A percentile compares a stretch with the other conserved stretches of the same genome.
phyloP scores from a whole-genome alignment of 2,329 filamentous ascomycete genomes.

The Paramyrothecium roridum region DNA sequence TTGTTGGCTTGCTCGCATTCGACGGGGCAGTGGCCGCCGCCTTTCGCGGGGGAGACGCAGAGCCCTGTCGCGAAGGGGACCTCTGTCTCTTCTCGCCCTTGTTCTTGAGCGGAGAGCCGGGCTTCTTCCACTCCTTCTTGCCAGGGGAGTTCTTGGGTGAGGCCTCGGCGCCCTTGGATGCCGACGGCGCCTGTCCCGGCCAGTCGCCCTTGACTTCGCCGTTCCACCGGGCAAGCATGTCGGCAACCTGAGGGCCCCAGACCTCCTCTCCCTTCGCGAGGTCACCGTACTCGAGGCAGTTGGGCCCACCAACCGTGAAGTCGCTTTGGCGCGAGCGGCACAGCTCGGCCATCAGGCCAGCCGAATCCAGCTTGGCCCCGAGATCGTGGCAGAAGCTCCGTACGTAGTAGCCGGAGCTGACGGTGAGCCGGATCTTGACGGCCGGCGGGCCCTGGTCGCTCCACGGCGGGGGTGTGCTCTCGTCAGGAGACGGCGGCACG shows the following conservation, averaged over 20 bases:
- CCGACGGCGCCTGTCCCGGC: slow-evolving; percentile 10
- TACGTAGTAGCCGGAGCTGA: slow-evolving; percentile 95
- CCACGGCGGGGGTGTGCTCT: slow-evolving; percentile 53
- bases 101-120: slow-evolving; percentile 5
- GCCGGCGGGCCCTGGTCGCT: slow-evolving; percentile 68
- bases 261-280: slow-evolving; percentile 72
- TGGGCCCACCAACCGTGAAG: slow-evolving; percentile 67
- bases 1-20: slow-evolving; percentile 11
- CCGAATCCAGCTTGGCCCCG: slow-evolving; percentile 75
- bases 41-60: slow-evolving; percentile 23
- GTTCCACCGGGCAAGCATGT: slow-evolving; percentile 44
- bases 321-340: slow-evolving; percentile 77
- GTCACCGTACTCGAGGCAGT: slow-evolving; percentile 77
- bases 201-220: slow-evolving; percentile 23
- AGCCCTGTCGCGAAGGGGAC: slow-evolving; percentile 19
- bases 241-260: slow-evolving; percentile 72
- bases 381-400: slow-evolving; percentile 91
- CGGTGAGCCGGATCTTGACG: slow-evolving; percentile 81
- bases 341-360: slow-evolving; percentile 82
- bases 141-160: slow-evolving; percentile 13
- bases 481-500: slow-evolving; percentile 41
- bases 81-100: slow-evolving; percentile 25
- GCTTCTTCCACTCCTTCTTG: slow-evolving; percentile 8
- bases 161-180: slow-evolving; percentile 16
- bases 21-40: slow-evolving; percentile 13